phyloP scores from a whole-genome alignment of 176 grass and related monocot genomes.

The Rhynchospora pubera region DNA sequence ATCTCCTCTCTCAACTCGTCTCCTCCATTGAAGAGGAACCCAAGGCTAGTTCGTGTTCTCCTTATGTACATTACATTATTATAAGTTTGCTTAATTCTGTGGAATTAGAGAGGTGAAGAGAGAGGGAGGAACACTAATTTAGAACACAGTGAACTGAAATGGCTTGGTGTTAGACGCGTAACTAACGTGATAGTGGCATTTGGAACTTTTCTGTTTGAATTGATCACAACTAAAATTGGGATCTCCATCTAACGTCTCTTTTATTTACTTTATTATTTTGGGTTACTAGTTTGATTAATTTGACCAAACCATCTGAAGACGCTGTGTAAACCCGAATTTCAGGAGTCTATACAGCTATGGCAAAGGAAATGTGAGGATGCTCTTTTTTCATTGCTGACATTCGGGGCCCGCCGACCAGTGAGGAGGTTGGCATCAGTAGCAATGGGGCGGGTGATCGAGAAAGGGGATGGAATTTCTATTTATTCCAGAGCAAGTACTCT shows the following conservation, averaged over 20 bases:
- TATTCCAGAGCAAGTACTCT: constrained; percentile 82
- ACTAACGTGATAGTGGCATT: background rate
- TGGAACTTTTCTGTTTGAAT: background rate
- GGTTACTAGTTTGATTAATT: background rate
- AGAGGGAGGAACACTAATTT: background rate
- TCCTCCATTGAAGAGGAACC: constrained; percentile 70
- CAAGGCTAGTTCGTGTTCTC: constrained; percentile 36
- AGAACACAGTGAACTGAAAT: background rate
- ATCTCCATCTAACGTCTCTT: background rate
- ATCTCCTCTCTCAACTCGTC: constrained; percentile 95
- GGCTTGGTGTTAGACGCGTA: background rate
- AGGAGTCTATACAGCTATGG: constrained; percentile 87
- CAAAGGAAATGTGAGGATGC: constrained; percentile 99
- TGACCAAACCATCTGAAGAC: background rate
- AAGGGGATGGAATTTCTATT: constrained; percentile 80
- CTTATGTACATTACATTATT: background rate
- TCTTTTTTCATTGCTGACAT: constrained; percentile 75
- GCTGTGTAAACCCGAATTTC: constrained; percentile 13
- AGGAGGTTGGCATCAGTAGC: constrained; percentile 65
- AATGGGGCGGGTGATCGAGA: constrained; percentile 81
- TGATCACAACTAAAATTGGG: background rate
- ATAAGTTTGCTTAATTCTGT: background rate
- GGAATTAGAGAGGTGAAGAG: background rate
- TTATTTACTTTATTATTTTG: background rate
- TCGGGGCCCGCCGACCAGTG: constrained; percentile 77